phyloP scores from a whole-genome alignment of 192 early-diverging fungal species.

The Coemansia sp. region DNA sequence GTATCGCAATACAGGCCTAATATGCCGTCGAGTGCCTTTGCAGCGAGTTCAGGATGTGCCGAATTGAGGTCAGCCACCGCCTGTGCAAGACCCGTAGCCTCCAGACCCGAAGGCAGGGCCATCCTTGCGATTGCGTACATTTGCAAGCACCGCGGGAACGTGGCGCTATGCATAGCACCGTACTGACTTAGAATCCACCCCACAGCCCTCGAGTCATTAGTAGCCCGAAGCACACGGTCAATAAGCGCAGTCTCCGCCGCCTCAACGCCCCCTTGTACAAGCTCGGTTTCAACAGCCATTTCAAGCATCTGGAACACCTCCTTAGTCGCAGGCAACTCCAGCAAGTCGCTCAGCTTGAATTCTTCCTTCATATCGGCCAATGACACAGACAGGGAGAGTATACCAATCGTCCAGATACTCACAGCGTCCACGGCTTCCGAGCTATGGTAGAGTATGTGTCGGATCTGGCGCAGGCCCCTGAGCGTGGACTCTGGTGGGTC shows the following conservation, averaged over 20 bases:
- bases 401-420: slow-evolving; percentile 30
- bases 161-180: slow-evolving; percentile 13
- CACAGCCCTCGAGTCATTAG: slow-evolving; percentile 32
- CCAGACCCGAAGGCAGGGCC: slow-evolving; percentile 8
- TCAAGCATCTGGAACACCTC: slow-evolving; percentile 37
- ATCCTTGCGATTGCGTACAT: slow-evolving; percentile 27
- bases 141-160: slow-evolving; percentile 34
- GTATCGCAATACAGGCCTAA: slow-evolving; percentile 23
- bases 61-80: slow-evolving; percentile 27
- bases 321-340: slow-evolving; percentile 24
- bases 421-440: slow-evolving; percentile 3
- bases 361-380: slow-evolving; percentile 47
- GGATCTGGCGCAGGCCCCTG: slow-evolving; percentile 21
- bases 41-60: slow-evolving; percentile 12
- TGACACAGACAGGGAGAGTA: slow-evolving; percentile 41
- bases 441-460: slow-evolving; percentile 9
- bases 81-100: slow-evolving; percentile 13
- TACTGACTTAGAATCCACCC: slow-evolving; percentile 47
- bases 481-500: slow-evolving; percentile 27
- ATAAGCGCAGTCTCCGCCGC: slow-evolving; percentile 26
- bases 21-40: slow-evolving; percentile 16
- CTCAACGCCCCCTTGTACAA: slow-evolving; percentile 8
- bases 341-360: slow-evolving; percentile 30
- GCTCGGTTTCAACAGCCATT: slow-evolving; percentile 26
- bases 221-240: slow-evolving; percentile 9